Evolutionary conservation across 176 grass and related monocot genomes (phyloP), one percentile per base, ranked within the genome.

Genomic region (Paspalum vaginatum): DNA sequence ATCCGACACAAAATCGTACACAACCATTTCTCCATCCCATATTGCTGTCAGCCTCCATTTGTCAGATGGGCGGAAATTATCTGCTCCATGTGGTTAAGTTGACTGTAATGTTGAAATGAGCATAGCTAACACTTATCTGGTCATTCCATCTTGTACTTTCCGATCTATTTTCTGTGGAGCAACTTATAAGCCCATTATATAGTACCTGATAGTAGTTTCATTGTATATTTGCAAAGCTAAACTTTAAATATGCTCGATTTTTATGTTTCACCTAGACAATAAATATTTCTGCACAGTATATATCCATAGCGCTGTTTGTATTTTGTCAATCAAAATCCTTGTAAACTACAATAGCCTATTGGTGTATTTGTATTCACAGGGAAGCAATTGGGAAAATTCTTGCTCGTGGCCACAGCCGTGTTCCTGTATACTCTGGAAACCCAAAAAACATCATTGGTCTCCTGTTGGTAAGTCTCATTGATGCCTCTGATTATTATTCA

Each of bases 321-420:
- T 83, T 75, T 64, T 71, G 16, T 45, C 44, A 70, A 18, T 15
- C 61, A 6, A 40, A 72, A 64, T 38, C 73, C 13, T 47, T 78
- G 9, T 60, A 72, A 84, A 75, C 39, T 16, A 26, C 59, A 61
- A 74, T 65, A 39, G 65, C 76, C n/a, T 75, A 25, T 72, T 43
- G 45, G 46, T 84, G 10, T 61, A 79, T 68, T 72, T 59, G 17
- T 83, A 39, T 89, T 83, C 69, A 38, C 57, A 99, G 97, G 97
- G 97, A 99, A 91, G 97, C 93, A 15, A 93, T 99, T 82, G 97
- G 97, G 13, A 99, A 99, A 91, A 99, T 99, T 91, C 91, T 99
- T 86, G 97, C 97, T 75, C 85, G 97, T 49, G 97, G 97, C 21
- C 97, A 99, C 63, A 99, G 97, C 61, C 97, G 97, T 65, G 97